A percentile compares a stretch with the other conserved stretches of the same genome.
phyloP scores from a whole-genome alignment of 768 basidiomycete genomes.

The Mrakia gelida region DNA sequence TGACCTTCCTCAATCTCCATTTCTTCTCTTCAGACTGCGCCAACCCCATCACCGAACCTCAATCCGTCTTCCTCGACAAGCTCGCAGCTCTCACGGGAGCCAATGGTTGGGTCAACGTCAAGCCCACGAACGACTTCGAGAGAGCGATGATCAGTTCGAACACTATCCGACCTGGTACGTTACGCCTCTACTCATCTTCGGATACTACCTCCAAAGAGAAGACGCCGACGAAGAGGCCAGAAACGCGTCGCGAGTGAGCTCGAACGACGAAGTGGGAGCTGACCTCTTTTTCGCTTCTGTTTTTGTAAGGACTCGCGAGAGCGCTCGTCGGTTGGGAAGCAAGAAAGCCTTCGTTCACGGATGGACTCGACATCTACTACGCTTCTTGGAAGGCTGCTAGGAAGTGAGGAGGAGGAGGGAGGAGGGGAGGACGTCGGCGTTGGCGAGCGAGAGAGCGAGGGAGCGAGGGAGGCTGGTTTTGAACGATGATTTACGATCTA shows the following conservation, averaged over 20 bases:
- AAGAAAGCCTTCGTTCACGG: not conserved
- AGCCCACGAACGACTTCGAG: conserved; percentile 1
- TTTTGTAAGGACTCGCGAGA: not conserved
- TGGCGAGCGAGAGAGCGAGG: too few species aligned
- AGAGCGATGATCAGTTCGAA: not conserved
- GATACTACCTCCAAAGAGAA: not conserved
- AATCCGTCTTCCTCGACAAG: not conserved
- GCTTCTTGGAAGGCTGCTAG: not conserved
- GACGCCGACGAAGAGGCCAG: not conserved
- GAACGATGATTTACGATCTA: too few species aligned
- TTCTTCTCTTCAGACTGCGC: not conserved
- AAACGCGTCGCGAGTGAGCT: too few species aligned
- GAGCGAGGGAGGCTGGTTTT: too few species aligned
- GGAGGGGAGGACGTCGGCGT: too few species aligned
- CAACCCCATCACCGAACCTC: not conserved
- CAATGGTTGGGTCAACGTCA: not conserved
- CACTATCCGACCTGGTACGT: not conserved
- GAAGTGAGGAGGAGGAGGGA: not conserved
- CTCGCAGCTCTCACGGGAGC: not conserved
- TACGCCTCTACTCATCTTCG: not conserved
- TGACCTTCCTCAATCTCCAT: not conserved
- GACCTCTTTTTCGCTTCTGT: not conserved
- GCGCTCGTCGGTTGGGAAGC: not conserved
- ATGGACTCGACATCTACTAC: not conserved
- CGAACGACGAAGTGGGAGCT: not conserved